Base-by-base conservation (phyloP, 2,329 filamentous ascomycete genomes). In the Colletotrichum cereale region DNA sequence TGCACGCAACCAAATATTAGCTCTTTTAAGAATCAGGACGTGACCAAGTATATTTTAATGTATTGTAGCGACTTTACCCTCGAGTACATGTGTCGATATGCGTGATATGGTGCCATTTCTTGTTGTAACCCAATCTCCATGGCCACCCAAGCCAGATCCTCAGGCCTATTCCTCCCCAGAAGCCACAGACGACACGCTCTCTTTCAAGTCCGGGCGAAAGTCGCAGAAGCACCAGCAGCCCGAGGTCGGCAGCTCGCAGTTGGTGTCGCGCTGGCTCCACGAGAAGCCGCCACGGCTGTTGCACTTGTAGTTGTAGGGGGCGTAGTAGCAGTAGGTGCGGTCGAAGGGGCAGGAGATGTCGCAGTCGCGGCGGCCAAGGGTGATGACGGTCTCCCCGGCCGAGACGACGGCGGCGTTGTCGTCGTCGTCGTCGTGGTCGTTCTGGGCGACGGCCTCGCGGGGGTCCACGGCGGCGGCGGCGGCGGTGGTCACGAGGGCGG, bases 141-240 rank as follows among this genome's bases (percentile, higher is more conserved):
- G 12, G 47, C 2, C 29, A 21, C 3, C 16, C 26, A 29, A 31
- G 18, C 26, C 18, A 21, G 29, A 5, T n/a, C 26, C 26, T 34
- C 18, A 44, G 38, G 11, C 24, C 58, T 36, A 26, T 31, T 18
- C 16, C 55, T 34, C 55, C n/a, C n/a, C n/a, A 26, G 29, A 21
- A 5, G n/a, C 8, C 0, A 18, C 16, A 18, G 5, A 12, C 50
- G 5, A 21, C 29, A 11, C 8, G 18, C 65, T 31, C 21, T 24
- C 47, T n/a, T 18, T 58, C 62, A 10, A 66, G 48, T 3, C 55
- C 62, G 6, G 67, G 62, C 38, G 52, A 21, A 40, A 62, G 56
- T 71, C 67, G 34, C 67, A 71, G 36, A 29, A 34, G 34, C 67
- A 71, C 36, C 42, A 67, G 34, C 67, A 71, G 40, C 56, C 67